Evolutionary conservation across 2,329 filamentous ascomycete species (phyloP).

Genomic region (Epichloe festucae): DNA sequence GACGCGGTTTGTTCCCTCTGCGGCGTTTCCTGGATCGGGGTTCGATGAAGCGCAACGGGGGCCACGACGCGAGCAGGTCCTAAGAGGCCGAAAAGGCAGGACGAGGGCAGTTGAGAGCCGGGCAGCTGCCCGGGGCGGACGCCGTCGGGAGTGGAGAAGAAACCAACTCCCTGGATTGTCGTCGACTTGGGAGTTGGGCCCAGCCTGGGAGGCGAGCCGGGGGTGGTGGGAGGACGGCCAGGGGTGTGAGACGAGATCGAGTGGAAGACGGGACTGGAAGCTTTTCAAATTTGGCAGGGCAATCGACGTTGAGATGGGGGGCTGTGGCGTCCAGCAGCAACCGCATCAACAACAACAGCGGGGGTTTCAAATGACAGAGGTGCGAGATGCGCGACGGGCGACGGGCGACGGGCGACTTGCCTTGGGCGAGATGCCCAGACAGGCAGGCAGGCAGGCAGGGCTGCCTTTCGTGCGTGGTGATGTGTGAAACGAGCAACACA

Average conservation of each 20-base stretch:
- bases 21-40: conserved; percentile 7
- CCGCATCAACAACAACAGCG: background rate
- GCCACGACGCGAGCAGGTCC: conserved; percentile 6
- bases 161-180: conserved; percentile 5
- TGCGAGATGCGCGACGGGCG: no score
- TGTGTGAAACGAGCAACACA: background rate
- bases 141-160: conserved; percentile 9
- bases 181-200: conserved; percentile 7
- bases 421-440: no score
- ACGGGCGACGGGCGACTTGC: no score
- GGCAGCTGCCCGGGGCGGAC: conserved; percentile 9
- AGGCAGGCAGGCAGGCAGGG: background rate
- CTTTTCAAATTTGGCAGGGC: background rate
- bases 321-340: background rate
- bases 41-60: conserved; percentile 3
- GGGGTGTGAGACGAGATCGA: background rate
- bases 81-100: conserved; percentile 1
- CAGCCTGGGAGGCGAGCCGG: conserved; percentile 2
- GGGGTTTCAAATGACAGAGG: background rate
- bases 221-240: background rate
- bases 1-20: conserved; percentile 6
- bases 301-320: background rate
- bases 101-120: conserved; percentile 3
- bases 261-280: background rate
- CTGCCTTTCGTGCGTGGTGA: background rate